A percentile compares a stretch with the other conserved stretches of the same genome.
phyloP scores from a whole-genome alignment of 1,139 yeast genomes.

The Casaregolazyma suthepensis region DNA sequence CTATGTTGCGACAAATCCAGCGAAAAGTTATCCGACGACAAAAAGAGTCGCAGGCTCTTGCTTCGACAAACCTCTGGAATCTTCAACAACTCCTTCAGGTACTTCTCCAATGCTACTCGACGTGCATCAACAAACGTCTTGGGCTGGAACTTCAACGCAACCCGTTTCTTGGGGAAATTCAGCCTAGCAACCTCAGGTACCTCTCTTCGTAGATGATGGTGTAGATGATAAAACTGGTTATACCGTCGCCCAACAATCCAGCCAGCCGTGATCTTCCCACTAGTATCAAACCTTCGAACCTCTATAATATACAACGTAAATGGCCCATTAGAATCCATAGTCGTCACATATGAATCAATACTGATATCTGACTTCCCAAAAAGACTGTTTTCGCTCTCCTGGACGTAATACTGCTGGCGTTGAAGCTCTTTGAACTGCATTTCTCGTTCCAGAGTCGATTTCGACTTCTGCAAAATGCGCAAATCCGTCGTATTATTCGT shows the following conservation, averaged over 20 bases:
- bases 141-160: conserved; percentile 61
- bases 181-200: conserved; percentile 48
- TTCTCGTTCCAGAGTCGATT: conserved; percentile 60
- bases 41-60: conserved; percentile 63
- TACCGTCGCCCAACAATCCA: conserved; percentile 90
- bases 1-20: conserved; percentile 17
- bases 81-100: conserved; percentile 50
- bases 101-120: conserved; percentile 53
- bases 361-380: conserved; percentile 61
- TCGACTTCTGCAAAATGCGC: conserved; percentile 61
- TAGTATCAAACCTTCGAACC: conserved; percentile 50
- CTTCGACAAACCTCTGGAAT: conserved; percentile 70
- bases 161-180: conserved; percentile 58
- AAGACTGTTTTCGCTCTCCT: conserved; percentile 73
- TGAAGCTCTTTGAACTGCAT: conserved; percentile 65
- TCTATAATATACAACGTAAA: conserved; percentile 70
- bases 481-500: conserved; percentile 69
- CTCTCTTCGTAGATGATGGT: conserved; percentile 53
- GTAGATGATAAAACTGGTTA: conserved; percentile 71
- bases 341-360: conserved; percentile 60
- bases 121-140: conserved; percentile 61
- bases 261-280: conserved; percentile 54
- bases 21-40: conserved; percentile 64
- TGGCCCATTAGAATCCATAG: conserved; percentile 48
- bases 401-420: conserved; percentile 74